phyloP scores from a whole-genome alignment of 2,329 filamentous ascomycete species.

The Talaromyces islandicus region DNA sequence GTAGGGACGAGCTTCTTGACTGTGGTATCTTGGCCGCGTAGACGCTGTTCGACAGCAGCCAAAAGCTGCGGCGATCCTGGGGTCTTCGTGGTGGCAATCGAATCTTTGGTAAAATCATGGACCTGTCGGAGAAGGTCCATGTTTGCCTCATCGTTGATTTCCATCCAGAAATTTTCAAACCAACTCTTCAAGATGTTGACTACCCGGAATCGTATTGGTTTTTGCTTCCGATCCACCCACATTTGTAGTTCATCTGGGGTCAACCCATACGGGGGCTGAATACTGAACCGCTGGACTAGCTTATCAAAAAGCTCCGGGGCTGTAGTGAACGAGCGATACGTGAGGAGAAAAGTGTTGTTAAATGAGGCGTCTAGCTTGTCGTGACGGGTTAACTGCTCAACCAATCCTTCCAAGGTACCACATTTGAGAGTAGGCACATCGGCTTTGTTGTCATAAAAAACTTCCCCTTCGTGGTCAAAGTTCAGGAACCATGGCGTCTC shows the following conservation, averaged over 20 bases:
- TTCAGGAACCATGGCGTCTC: constrained; percentile 78
- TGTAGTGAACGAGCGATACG: constrained; percentile 89
- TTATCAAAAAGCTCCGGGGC: constrained; percentile 89
- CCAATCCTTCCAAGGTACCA: constrained; percentile 79
- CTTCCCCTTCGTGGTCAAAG: constrained; percentile 80
- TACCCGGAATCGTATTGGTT: constrained; percentile 88
- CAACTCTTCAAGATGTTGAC: constrained; percentile 97
- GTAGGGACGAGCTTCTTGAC: constrained; percentile 84
- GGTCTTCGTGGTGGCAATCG: constrained; percentile 87
- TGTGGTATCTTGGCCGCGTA: constrained; percentile 80
- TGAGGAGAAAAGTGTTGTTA: constrained; percentile 96
- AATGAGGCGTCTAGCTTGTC: constrained; percentile 93
- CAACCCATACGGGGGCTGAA: constrained; percentile 83
- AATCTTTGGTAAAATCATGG: constrained; percentile 84
- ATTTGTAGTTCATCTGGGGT: constrained; percentile 68
- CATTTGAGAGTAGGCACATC: constrained; percentile 73
- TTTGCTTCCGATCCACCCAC: constrained; percentile 93
- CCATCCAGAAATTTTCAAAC: constrained; percentile 99
- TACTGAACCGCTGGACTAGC: constrained; percentile 82
- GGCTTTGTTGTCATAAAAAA: constrained; percentile 82
- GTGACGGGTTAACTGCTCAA: constrained; percentile 91
- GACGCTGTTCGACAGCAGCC: constrained; percentile 79
- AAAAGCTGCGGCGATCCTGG: constrained; percentile 80
- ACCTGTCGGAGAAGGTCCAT: constrained; percentile 82
- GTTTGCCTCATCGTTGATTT: constrained; percentile 78